Evolutionary conservation across 805 yeast genomes (phyloP), one percentile per base, ranked within the genome.

Genomic region (Candida chauliodis): DNA sequence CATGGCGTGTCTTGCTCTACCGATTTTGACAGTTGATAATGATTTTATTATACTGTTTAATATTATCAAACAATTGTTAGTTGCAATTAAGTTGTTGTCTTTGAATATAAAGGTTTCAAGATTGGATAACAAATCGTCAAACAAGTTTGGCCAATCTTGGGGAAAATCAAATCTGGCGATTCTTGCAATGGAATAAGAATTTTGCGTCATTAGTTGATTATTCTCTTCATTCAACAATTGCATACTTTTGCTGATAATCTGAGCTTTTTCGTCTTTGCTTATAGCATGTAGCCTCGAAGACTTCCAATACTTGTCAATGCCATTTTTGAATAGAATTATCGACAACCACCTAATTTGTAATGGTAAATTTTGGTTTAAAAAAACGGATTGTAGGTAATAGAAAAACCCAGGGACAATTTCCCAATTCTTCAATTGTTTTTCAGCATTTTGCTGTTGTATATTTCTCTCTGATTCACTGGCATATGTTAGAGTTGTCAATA

Each of bases 111-210:
- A 70, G 9, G 66, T 59, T 40, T 67, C 76, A 34, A 83, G 51
- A 15, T 68, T 50, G 3, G 50, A 50, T 31, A 76, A 70, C 1
- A 83, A 44, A 10, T 80, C 81, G 40, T 84, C 90, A 52, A 93
- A 84, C 14, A 93, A 55, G 2, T 73, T 59, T 0, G 95, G 89
- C 97, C 97, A 93, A 32, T 82, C 89, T 2, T 64, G 58, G 0
- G 98, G 97, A 55, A 86, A 93, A 51, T 93, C 99, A 40, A 78
- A 68, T 36, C 97, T 64, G 18, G 85, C 83, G 19, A 93, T 84
- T 43, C 81, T 70, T 1, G 95, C 81, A 5, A 85, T 68, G 0
- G 95, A 81, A 46, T 85, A 84, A 0, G 97, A 95, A 55, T 86
- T 84, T 61, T 93, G 98, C 21, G 84, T 73, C 21, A 83, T 64